These are phyloP conservation scores for Corynascus novoguineensis DNA, from an alignment of 495 filamentous ascomycete genomes.

Conservation along the genomic window DNA sequence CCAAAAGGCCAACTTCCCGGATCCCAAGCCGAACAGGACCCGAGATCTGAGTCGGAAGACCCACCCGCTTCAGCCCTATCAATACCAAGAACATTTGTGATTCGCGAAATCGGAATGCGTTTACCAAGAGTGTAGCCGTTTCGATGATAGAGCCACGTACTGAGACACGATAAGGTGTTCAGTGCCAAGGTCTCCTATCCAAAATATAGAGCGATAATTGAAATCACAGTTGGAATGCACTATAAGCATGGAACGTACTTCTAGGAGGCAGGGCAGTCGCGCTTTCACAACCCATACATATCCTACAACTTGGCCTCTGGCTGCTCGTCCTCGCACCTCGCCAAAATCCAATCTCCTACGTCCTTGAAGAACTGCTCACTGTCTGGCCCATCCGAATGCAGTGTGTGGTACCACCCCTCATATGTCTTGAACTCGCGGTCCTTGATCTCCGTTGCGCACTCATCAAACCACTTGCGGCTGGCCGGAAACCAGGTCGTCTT, in stretches of 20 bases:
- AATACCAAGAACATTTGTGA: no score
- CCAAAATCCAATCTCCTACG: slow-evolving; percentile 69
- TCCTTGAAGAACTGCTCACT: slow-evolving; percentile 62
- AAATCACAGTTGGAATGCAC: no score
- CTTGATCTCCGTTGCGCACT: slow-evolving; percentile 41
- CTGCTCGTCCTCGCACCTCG: slow-evolving; percentile 27
- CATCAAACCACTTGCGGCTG: slow-evolving; percentile 56
- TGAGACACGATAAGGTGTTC: no score
- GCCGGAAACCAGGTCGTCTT: slow-evolving; percentile 56
- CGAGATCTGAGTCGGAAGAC: neutral
- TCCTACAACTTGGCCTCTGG: slow-evolving; percentile 15
- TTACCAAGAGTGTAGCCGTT: neutral
- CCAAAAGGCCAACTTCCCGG: neutral
- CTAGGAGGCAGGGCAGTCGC: no score
- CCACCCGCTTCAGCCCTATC: neutral
- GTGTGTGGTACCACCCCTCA: slow-evolving; percentile 70
- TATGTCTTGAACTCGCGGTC: slow-evolving; percentile 69
- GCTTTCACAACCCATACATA: neutral
- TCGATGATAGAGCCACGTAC: no score
- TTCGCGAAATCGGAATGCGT: no score
- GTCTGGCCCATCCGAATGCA: slow-evolving; percentile 64
- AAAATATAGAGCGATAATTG: no score
- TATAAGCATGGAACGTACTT: no score
- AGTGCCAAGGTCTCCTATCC: no score
- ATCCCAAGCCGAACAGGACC: neutral